Evolutionary conservation across 805 yeast species (phyloP).

Genomic region (Torulaspora delbrueckii): DNA sequence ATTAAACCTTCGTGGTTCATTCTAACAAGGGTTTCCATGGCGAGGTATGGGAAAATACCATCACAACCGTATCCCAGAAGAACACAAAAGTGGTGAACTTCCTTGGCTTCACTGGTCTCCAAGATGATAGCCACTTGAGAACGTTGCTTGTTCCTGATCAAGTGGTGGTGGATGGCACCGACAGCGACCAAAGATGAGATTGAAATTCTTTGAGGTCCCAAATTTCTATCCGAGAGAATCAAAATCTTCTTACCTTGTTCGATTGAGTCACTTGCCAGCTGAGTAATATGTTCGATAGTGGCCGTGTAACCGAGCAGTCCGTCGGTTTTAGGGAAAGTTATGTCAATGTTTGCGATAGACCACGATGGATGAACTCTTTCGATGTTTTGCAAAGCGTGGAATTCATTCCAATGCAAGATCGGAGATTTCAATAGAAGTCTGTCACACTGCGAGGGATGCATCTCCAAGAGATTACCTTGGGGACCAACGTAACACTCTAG

Average conservation of each 20-base stretch:
- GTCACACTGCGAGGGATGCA: constrained; percentile 89
- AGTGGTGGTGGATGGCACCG: constrained; percentile 95
- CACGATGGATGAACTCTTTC: constrained; percentile 76
- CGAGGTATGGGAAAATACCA: constrained; percentile 90
- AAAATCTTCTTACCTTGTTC: constrained; percentile 68
- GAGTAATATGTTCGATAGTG: constrained; percentile 82
- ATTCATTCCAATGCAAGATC: constrained; percentile 65
- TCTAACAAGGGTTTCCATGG: constrained; percentile 80
- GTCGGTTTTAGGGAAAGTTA: constrained; percentile 76
- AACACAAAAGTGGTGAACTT: constrained; percentile 93
- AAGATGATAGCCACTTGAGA: constrained; percentile 87
- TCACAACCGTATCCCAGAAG: constrained; percentile 96
- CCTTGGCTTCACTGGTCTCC: constrained; percentile 96
- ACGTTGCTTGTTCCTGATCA: constrained; percentile 93
- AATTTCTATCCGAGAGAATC: constrained; percentile 66
- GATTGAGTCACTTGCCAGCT: constrained; percentile 81
- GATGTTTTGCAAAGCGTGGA: constrained; percentile 69
- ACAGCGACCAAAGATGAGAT: constrained; percentile 86
- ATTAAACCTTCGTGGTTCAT: constrained; percentile 78
- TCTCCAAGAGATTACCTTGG: constrained; percentile 89
- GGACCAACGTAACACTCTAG: constrained; percentile 96
- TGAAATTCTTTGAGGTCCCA: constrained; percentile 61
- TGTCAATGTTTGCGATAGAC: constrained; percentile 78
- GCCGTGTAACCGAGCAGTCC: constrained; percentile 82
- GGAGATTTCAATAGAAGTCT: constrained; percentile 81